These are phyloP conservation scores for Nakazawaea ambrosiae DNA, from an alignment of 805 yeast genomes.

Conservation along the genomic window DNA sequence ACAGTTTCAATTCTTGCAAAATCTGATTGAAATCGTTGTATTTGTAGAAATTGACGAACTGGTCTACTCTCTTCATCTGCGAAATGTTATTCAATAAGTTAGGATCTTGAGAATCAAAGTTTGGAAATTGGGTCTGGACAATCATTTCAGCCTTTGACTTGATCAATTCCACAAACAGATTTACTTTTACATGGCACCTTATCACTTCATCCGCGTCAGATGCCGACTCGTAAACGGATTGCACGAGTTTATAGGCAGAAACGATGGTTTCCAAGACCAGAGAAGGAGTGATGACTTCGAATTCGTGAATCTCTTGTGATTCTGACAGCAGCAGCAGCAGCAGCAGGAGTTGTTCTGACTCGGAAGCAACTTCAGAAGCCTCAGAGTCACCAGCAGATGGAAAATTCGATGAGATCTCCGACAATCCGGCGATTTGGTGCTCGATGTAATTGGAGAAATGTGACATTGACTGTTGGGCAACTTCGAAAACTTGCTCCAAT, in stretches of 20 bases:
- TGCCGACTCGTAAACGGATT: slow-evolving; percentile 21
- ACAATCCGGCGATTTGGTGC: slow-evolving; percentile 16
- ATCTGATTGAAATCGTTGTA: slow-evolving; percentile 36
- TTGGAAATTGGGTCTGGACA: neutral
- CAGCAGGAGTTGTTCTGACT: slow-evolving; percentile 1
- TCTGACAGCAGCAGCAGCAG: slow-evolving; percentile 5
- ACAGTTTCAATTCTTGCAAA: slow-evolving; percentile 28
- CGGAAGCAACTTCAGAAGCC: neutral
- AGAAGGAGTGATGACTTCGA: slow-evolving; percentile 20
- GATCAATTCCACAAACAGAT: slow-evolving; percentile 11
- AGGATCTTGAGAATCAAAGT: neutral
- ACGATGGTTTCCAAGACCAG: slow-evolving; percentile 21
- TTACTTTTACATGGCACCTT: neutral
- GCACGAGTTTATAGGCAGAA: slow-evolving; percentile 19
- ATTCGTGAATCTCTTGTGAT: slow-evolving; percentile 7
- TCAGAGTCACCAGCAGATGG: slow-evolving; percentile 12
- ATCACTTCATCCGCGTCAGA: slow-evolving; percentile 7
- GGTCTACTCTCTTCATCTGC: slow-evolving; percentile 1
- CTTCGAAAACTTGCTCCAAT: slow-evolving; percentile 5
- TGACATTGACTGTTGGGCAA: slow-evolving; percentile 8
- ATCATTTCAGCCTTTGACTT: slow-evolving; percentile 11
- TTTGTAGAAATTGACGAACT: slow-evolving; percentile 19
- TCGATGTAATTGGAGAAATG: slow-evolving; percentile 23
- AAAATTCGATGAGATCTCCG: slow-evolving; percentile 24
- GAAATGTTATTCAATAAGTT: neutral